Base-by-base conservation (phyloP, 1,139 yeast species). In the Meyerozyma smithsonii region DNA sequence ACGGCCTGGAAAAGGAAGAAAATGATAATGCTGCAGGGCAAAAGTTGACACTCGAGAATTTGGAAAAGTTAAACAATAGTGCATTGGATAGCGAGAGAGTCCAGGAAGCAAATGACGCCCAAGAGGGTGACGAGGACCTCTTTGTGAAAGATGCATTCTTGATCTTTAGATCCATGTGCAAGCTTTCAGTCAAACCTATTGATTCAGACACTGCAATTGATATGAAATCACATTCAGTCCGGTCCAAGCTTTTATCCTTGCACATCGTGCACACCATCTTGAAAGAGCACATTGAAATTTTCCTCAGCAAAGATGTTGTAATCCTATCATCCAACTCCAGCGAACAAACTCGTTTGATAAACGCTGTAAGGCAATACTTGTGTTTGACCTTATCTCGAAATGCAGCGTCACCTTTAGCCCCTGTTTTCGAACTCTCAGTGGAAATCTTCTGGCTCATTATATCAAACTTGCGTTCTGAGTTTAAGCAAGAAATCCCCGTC, bases 361-460 rank as follows among this genome's bases (percentile, higher is more conserved):
- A 83, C 52, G 88, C 97, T 0, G 77, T 88, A 24, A 81, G 92
- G 56, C 95, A 88, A 56, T 89, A 90, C 51, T 61, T 90, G 24
- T 85, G 96, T 54, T 72, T 88, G 37, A 75, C 92, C 3, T 70
- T 94, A 41, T 85, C 96, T 0, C 78, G 95, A 57, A 94, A 94
- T 62, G 96, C 97, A 0, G 94, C 97, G 0, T 87, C 95, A 23
- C 85, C 92, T 3, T 72, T 88, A 40, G 87, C 96, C 0, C 94
- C 97, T 1, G 95, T 92, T 8, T 94, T 86, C 61, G 97, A 92
- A 55, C 77, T 92, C 16, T 82, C 95, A 2, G 73, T 94, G 37
- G 98, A 94, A 59, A 89, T 94, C 15, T 89, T 90, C 62, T 92
- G 97, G 96, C 66, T 90, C 37, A 71, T 94, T 49, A 71, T 90